phyloP scores from a whole-genome alignment of 352 stramenopile species.

The Ophiocytium majus region DNA sequence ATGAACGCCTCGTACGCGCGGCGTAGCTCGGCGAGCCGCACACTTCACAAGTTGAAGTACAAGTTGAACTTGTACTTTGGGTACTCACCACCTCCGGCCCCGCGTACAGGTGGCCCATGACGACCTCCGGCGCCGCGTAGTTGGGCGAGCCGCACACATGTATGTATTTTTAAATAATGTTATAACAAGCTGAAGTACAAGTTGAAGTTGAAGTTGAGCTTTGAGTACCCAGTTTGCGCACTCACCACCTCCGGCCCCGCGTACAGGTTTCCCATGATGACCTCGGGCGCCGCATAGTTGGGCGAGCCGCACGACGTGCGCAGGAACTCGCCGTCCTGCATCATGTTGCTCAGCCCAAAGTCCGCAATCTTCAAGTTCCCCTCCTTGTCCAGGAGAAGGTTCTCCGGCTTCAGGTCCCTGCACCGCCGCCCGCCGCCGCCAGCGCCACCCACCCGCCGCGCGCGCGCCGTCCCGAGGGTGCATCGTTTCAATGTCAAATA shows the following conservation, averaged over 20 bases:
- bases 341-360: conserved; percentile 98
- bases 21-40: no score
- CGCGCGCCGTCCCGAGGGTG: no score
- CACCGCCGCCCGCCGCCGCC: no score
- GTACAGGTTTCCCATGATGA: conserved; percentile 97
- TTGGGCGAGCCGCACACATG: conserved; percentile 95
- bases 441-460: no score
- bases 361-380: conserved; percentile 99
- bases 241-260: conserved; percentile 87
- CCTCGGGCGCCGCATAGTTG: conserved; percentile 99
- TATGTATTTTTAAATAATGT: no score
- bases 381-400: conserved; percentile 83
- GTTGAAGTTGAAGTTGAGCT: no score
- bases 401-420: conserved; percentile 57
- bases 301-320: conserved; percentile 93
- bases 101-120: conserved; percentile 94
- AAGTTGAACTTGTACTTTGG: background rate
- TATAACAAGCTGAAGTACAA: no score
- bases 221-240: background rate
- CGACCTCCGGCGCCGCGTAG: conserved; percentile 99
- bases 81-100: conserved; percentile 83
- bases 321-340: conserved; percentile 97
- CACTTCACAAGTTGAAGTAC: no score
- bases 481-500: no score
- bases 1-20: no score